Evolutionary conservation across 345 rosid species (phyloP), one percentile per base, ranked within the genome.

Genomic region (Eucalyptus caleyi): DNA sequence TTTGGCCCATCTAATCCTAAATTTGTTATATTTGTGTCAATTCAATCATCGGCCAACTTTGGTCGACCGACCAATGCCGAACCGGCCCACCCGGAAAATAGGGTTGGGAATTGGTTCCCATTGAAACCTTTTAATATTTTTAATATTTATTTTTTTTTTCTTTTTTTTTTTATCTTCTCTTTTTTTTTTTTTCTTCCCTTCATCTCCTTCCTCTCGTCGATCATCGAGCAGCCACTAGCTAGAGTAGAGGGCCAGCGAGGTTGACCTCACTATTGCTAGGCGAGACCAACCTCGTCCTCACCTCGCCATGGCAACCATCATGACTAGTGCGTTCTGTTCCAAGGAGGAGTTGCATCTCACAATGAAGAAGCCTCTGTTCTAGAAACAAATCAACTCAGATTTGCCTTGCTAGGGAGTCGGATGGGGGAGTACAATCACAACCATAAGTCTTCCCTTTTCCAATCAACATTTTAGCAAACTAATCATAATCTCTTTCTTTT

Each of bases 51-150:
- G 5, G 11, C 5, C 59, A 8, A 21, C 24, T 53, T 53, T 53
- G 24, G 59, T 19, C 11, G 5, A 53, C 2, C 2, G 5, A 8
- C 59, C 10, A 53, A 18, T 0, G 2, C 9, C 0, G 1, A 53
- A 19, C 24, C 10, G 1, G 10, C 24, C 24, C 24, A 53, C 24
- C 24, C 2, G 4, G 10, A 53, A 53, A 53, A 19, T 53, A 53
- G 56, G 10, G 10, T 8, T 53, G 56, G 24, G 24, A 53, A 53
- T 53, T 0, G 0, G 5, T 53, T 53, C 24, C 19, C 24, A 8
- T 0, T 19, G 0, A 53, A 53, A 53, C 24, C 56, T 53, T 53
- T 53, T 24, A 56, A 56, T 56, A 21, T 21, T 53, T 19, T 53
- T 8, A 53, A 53, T 53, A 2, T 21, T 53, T 19, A 0, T 18